Conservation (phyloP, 2,329 filamentous ascomycete genomes). For the Fusarium sterilihyphosum region DNA sequence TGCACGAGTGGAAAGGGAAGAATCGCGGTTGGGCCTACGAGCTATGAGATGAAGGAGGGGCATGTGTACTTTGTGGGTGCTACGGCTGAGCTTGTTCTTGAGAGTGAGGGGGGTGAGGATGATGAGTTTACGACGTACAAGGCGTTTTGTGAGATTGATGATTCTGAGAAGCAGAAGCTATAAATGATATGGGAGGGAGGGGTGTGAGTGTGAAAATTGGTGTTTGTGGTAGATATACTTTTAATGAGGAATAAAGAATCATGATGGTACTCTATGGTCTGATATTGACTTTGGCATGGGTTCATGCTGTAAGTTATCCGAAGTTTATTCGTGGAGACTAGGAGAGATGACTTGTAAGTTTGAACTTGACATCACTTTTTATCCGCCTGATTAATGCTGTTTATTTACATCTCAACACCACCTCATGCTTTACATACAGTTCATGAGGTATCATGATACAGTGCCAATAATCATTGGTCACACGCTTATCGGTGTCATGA, state of each 20-base stretch:
- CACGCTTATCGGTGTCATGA: constrained; percentile 18
- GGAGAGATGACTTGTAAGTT: too few species aligned
- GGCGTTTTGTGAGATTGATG: constrained; percentile 87
- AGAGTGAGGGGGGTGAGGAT: constrained; percentile 69
- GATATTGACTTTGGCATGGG: not conserved
- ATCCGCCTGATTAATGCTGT: not conserved
- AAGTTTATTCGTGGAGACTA: too few species aligned
- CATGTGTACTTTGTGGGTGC: constrained; percentile 88
- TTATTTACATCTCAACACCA: not conserved
- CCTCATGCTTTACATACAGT: not conserved
- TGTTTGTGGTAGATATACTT: constrained; percentile 1
- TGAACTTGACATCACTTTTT: fast-evolving
- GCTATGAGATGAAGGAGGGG: constrained; percentile 76
- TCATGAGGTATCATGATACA: not conserved
- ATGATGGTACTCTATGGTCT: not conserved
- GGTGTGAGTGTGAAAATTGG: not conserved
- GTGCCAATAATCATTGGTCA: not conserved
- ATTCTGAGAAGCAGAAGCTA: constrained; percentile 46
- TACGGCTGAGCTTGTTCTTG: constrained; percentile 82
- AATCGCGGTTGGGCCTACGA: constrained; percentile 86
- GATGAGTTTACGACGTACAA: constrained; percentile 89
- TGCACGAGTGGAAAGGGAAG: constrained; percentile 85
- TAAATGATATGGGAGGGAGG: not conserved
- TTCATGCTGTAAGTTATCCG: too few species aligned
- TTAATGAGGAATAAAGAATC: constrained; percentile 6